Evolutionary conservation across 768 basidiomycete genomes (phyloP).

Genomic region (Daedaleopsis nitida): DNA sequence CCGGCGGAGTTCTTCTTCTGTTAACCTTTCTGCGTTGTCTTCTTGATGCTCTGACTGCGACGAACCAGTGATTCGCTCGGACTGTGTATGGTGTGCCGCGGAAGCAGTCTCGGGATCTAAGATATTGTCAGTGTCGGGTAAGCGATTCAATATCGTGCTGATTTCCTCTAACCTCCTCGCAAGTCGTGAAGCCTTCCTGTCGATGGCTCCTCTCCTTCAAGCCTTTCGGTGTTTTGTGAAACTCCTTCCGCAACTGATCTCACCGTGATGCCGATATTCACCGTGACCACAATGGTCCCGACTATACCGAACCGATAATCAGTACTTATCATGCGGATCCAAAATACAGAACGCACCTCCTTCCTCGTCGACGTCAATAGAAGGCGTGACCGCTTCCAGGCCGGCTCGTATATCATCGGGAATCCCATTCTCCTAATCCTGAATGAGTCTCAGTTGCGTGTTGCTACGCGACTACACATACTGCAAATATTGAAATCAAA

Average conservation of each 20-base stretch:
- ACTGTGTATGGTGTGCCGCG: neutral
- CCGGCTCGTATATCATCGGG: slow-evolving; percentile 5
- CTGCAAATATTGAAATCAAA: slow-evolving; percentile 11
- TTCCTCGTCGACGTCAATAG: slow-evolving; percentile 15
- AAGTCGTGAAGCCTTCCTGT: no score
- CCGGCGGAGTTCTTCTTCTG: slow-evolving; percentile 1
- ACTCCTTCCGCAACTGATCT: no score
- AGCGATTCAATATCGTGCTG: no score
- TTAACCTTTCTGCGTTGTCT: neutral
- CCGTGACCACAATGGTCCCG: slow-evolving; percentile 1
- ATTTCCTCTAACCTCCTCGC: no score
- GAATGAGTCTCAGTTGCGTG: neutral
- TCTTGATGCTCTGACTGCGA: neutral
- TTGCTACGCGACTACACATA: neutral
- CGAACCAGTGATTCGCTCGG: neutral
- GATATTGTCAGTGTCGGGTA: neutral
- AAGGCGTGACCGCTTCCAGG: slow-evolving; percentile 3
- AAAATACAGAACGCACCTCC: slow-evolving; percentile 1
- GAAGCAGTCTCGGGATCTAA: neutral
- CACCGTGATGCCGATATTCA: no score
- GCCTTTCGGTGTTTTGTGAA: no score
- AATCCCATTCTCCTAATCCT: neutral
- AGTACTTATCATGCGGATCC: neutral
- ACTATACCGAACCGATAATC: neutral
- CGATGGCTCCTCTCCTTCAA: no score